phyloP scores from a whole-genome alignment of 768 basidiomycete species.

The Crucibulum laeve region DNA sequence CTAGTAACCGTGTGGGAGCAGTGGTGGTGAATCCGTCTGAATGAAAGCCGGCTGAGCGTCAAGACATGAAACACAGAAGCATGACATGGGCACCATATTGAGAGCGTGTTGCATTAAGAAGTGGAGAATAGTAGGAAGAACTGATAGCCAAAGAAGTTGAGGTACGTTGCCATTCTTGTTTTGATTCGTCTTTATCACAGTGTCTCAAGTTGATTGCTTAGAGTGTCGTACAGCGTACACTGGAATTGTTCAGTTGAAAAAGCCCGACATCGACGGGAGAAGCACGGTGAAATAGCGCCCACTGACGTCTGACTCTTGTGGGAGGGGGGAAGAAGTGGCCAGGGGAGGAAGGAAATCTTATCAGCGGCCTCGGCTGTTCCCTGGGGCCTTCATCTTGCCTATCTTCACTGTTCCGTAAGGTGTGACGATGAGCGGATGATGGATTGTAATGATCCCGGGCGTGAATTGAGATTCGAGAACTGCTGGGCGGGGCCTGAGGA shows the following conservation, averaged over 20 bases:
- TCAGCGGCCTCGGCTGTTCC: not conserved
- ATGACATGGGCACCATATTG: not conserved
- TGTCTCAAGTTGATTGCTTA: no score
- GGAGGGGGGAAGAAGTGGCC: not conserved
- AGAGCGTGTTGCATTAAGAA: no score
- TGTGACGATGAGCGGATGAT: not conserved
- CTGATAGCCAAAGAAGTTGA: not conserved
- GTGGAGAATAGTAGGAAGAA: no score
- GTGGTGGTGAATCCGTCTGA: no score
- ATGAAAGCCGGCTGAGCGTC: no score
- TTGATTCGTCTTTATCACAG: no score
- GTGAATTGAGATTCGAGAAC: not conserved
- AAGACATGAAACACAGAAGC: not conserved
- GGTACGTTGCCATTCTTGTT: not conserved
- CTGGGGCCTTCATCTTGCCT: not conserved
- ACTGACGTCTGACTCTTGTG: not conserved
- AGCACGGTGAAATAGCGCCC: not conserved
- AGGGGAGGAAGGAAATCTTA: not conserved
- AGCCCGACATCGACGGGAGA: not conserved
- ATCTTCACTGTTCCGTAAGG: not conserved
- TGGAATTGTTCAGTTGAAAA: no score
- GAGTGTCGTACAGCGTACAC: no score
- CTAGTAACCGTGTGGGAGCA: no score
- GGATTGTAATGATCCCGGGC: not conserved
- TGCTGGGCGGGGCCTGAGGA: not conserved